Evolutionary conservation across 2,329 filamentous ascomycete genomes (phyloP).

Genomic region (Tolypocladium paradoxum): DNA sequence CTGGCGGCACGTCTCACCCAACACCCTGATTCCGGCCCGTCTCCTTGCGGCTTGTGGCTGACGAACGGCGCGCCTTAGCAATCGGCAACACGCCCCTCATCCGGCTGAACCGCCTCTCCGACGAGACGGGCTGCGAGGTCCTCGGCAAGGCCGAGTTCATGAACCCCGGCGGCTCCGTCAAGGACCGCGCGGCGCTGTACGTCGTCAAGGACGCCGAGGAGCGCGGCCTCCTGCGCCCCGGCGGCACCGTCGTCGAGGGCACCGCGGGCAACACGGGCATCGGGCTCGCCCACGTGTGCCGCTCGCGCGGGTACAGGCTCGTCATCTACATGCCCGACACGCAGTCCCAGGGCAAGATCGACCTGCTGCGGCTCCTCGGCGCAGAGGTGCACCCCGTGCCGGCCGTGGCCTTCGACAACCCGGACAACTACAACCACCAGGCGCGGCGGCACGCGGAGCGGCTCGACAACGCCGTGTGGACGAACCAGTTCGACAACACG

Average conservation of each 20-base stretch:
- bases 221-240: conserved; percentile 66
- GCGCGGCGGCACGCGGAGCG: conserved; percentile 79
- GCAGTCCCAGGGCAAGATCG: conserved; percentile 95
- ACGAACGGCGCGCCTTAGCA: conserved; percentile 37
- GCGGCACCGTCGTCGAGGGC: conserved; percentile 92
- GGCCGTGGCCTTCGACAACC: conserved; percentile 90
- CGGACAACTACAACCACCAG: conserved; percentile 96
- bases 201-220: conserved; percentile 92
- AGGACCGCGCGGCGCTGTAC: conserved; percentile 91
- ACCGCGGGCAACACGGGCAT: conserved; percentile 98
- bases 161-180: conserved; percentile 93
- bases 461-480: conserved; percentile 88
- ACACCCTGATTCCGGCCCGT: background rate
- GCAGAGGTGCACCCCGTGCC: conserved; percentile 95
- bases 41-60: background rate
- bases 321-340: conserved; percentile 99
- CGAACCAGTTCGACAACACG: conserved; percentile 96
- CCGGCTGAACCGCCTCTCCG: conserved; percentile 75
- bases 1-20: conserved; percentile 53
- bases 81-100: conserved; percentile 97
- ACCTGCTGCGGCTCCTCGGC: conserved; percentile 78
- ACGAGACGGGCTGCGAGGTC: conserved; percentile 85
- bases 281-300: conserved; percentile 91
- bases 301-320: conserved; percentile 81
- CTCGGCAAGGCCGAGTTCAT: conserved; percentile 98